A percentile compares a stretch with the other conserved stretches of the same genome.
These are phyloP conservation scores for Aspergillus felis DNA, from an alignment of 2,329 filamentous ascomycete genomes.

Conservation along the genomic window DNA sequence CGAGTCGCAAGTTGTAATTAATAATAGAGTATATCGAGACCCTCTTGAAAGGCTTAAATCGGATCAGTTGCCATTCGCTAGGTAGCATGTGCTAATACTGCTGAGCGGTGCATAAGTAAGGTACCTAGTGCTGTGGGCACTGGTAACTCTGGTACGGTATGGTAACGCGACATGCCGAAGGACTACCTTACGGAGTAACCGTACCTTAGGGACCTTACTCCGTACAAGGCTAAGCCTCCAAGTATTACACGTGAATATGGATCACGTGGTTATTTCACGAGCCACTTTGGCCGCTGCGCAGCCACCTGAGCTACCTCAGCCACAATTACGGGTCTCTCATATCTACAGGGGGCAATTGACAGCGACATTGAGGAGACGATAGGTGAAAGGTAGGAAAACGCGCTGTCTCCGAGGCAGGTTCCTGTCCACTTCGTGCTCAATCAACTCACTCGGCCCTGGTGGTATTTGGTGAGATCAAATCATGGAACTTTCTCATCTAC, in stretches of 20 bases:
- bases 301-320: conserved; percentile 3
- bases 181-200: background rate
- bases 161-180: background rate
- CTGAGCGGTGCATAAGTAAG: background rate
- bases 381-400: background rate
- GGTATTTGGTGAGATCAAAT: conserved; percentile 15
- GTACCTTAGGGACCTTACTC: no score
- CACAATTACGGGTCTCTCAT: conserved; percentile 12
- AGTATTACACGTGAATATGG: background rate
- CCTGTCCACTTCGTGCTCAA: background rate
- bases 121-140: background rate
- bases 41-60: background rate
- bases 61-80: background rate
- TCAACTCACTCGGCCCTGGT: conserved; percentile 10
- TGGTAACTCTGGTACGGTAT: background rate
- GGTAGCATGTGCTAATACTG: background rate
- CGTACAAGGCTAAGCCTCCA: no score
- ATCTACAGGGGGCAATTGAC: conserved; percentile 7
- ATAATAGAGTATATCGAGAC: background rate
- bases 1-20: background rate
- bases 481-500: conserved; percentile 14
- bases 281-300: background rate
- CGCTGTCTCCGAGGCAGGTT: background rate
- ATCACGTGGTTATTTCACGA: background rate
- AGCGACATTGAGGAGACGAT: background rate